Base-by-base conservation (phyloP, 257 asterid genomes). In the Solanum raphanifolium region DNA sequence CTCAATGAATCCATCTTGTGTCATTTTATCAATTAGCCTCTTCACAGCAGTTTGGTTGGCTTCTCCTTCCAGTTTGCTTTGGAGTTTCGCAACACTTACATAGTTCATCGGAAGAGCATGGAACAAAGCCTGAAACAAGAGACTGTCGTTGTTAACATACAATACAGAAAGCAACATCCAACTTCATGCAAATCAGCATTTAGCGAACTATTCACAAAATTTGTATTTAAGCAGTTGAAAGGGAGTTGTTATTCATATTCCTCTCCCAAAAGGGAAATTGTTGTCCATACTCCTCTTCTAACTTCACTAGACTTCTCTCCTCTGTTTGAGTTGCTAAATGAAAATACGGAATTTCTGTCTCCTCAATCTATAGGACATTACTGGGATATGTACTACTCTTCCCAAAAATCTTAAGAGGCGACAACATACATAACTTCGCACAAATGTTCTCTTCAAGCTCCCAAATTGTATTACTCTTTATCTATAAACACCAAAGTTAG, bases 41-140 rank as follows among this genome's bases (percentile, higher is more conserved):
- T 95, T 94, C 75, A 92, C 96, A 34, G 92, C 90, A 71, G 87
- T 86, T 86, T 83, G 94, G 90, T 90, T 94, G 87, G 95, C 98
- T 88, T 93, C 95, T 82, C 98, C 98, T 31, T 93, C 95, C 48
- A 97, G 96, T 87, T 94, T 95, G 66, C 86, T 90, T 90, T 95
- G 98, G 87, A 97, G 99, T 92, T 95, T 93, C 78, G 94, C 58
- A 55, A 91, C 92, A 58, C 94, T 90, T 88, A 95, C 90, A 87
- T 94, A 93, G 90, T 92, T 90, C 98, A 95, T 20, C 46, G 96
- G 97, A 78, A 97, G 98, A 88, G 98, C 96, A 88, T 95, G 96
- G 90, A 93, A 94, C 89, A 97, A 89, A 84, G 99, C 99, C 99
- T 97, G 96, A 83, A 76, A 88, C 29, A 85, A 72, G 74, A 52